These are phyloP conservation scores for Plectosphaerella plurivora DNA, from an alignment of 2,329 filamentous ascomycete species.

Conservation along the genomic window DNA sequence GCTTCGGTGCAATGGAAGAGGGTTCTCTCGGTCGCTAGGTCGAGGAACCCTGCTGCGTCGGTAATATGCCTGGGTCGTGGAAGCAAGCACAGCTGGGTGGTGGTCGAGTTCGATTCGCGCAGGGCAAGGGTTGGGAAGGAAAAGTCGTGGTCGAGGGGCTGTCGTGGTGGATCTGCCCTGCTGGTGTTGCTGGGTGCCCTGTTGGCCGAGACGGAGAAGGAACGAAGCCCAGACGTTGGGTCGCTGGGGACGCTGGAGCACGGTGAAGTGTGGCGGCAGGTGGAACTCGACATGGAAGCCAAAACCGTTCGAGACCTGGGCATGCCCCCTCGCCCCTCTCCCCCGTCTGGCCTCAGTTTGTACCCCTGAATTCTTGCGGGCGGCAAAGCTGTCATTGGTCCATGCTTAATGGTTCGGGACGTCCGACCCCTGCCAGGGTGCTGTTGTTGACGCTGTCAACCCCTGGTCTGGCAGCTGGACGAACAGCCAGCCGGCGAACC, in stretches of 20 bases:
- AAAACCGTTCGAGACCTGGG: too few relatives aligned
- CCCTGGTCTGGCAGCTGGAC: too few relatives aligned
- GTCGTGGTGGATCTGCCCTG: too few relatives aligned
- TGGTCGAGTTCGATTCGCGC: not conserved
- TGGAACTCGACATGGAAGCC: too few relatives aligned
- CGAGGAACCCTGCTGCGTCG: not conserved
- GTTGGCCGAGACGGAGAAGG: not conserved
- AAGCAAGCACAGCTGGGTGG: not conserved
- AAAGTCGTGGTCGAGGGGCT: too few relatives aligned
- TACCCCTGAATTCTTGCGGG: not conserved
- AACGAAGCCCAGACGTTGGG: not conserved
- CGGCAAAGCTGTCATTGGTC: not conserved
- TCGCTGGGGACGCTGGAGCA: not conserved
- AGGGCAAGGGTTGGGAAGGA: not conserved
- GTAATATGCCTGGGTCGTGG: too few relatives aligned
- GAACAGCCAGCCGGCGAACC: too few relatives aligned
- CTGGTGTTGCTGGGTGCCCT: not conserved
- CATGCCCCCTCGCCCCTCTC: too few relatives aligned
- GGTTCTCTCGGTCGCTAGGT: not conserved
- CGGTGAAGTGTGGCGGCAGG: not conserved
- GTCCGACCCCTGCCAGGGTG: too few relatives aligned
- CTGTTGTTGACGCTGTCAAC: too few relatives aligned
- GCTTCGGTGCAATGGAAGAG: not conserved
- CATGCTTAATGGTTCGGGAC: constrained; percentile 3
- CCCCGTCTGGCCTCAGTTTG: not conserved